Conservation (phyloP, 176 grass and related monocot species). For the Oryza meyeriana region DNA sequence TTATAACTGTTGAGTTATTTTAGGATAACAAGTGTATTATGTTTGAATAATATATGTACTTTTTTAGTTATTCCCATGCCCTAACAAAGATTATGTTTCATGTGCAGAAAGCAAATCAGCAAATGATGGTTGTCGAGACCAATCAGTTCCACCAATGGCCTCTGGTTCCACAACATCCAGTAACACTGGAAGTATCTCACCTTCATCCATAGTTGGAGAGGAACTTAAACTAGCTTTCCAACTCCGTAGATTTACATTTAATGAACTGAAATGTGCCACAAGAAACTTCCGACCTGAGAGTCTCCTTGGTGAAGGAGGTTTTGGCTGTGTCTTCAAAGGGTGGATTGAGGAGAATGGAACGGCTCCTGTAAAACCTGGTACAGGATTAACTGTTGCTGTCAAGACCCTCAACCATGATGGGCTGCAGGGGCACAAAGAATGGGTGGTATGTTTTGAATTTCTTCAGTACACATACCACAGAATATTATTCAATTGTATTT, state of each 20-base stretch:
- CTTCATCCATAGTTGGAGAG: constrained; percentile 76
- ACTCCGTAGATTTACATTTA: constrained; percentile 90
- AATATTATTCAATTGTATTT: constrained; percentile 20
- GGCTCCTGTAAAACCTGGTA: constrained; percentile 93
- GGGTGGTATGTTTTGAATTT: constrained; percentile 80
- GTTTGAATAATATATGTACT: constrained; percentile 26
- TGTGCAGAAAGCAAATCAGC: constrained; percentile 66
- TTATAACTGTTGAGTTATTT: background rate
- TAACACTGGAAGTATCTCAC: constrained; percentile 76
- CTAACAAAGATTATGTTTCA: constrained; percentile 6
- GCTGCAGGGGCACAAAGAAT: constrained; percentile 98
- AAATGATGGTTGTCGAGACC: constrained; percentile 56
- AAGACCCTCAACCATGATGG: constrained; percentile 99
- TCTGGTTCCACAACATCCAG: constrained; percentile 85
- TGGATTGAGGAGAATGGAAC: constrained; percentile 99
- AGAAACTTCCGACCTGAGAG: constrained; percentile 97
- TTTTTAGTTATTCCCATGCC: constrained; percentile 18
- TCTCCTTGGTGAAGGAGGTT: constrained; percentile 97
- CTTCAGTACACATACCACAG: background rate
- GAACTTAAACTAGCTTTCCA: constrained; percentile 90
- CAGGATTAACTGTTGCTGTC: constrained; percentile 94
- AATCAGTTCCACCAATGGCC: constrained; percentile 47
- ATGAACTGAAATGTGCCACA: constrained; percentile 87
- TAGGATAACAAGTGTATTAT: background rate
- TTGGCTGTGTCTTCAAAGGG: constrained; percentile 98